Percentiles rank a stretch among this genome's conserved stretches.
These are phyloP conservation scores for Candida dubliniensis DNA, from an alignment of 1,139 yeast genomes.

Conservation along the genomic window DNA sequence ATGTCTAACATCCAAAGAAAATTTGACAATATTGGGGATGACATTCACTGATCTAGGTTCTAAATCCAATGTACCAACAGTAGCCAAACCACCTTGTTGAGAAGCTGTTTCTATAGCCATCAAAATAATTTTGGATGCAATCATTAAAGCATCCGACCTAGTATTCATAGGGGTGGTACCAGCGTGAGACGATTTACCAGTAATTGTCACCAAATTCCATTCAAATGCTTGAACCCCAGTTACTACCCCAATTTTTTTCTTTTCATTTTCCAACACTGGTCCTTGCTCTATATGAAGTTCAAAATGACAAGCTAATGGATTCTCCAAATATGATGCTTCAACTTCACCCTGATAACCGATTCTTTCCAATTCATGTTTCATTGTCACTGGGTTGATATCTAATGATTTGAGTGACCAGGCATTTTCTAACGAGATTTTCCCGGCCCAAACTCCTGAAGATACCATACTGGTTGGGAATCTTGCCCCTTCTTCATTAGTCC, in stretches of 20 bases:
- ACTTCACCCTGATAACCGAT: conserved; percentile 61
- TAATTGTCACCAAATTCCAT: conserved; percentile 57
- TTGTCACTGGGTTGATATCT: conserved; percentile 52
- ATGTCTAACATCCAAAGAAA: conserved; percentile 61
- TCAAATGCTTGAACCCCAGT: conserved; percentile 66
- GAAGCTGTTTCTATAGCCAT: conserved; percentile 58
- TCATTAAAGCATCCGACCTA: conserved; percentile 62
- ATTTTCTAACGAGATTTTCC: conserved; percentile 42
- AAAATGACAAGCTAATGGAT: conserved; percentile 67
- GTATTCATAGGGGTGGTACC: conserved; percentile 72
- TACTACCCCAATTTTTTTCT: conserved; percentile 62
- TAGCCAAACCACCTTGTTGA: conserved; percentile 51
- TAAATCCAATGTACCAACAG: conserved; percentile 58
- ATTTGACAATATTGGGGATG: conserved; percentile 59
- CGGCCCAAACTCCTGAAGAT: conserved; percentile 71
- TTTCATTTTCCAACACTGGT: conserved; percentile 58
- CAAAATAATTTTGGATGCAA: conserved; percentile 56
- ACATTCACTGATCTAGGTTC: conserved; percentile 66
- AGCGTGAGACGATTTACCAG: conserved; percentile 67
- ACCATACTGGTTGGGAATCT: conserved; percentile 67
- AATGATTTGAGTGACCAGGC: conserved; percentile 54
- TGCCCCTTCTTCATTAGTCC: conserved; percentile 84
- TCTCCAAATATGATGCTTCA: conserved; percentile 46
- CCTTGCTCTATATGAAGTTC: conserved; percentile 80
- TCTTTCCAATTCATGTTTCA: conserved; percentile 54